Evolutionary conservation across 371 early-diverging fungal genomes (phyloP), one percentile per base, ranked within the genome.

Genomic region (Dipsacomyces acuminosporus): DNA sequence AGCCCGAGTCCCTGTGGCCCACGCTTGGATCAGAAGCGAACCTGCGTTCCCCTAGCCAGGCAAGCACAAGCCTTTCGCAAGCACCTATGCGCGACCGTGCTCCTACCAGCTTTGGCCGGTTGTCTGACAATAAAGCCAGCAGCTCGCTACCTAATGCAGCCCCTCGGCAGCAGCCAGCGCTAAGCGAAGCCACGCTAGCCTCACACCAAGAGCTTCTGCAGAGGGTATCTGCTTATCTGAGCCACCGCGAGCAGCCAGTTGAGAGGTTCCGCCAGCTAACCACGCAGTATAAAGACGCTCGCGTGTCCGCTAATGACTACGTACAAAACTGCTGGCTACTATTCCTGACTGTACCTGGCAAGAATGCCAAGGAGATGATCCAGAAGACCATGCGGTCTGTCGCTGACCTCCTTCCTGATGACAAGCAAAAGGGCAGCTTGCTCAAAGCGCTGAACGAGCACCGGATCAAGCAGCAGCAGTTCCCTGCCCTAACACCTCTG

Each of bases 181-280:
- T 38, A 15, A 41, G 30, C 18, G 25, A 56, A 2, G 62, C 61
- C 21, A 56, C 51, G 2, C 34, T 61, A 18, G 53, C 56, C 1
- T 36, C 46, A 8, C 64, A 69, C 47, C 63, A 69, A 23, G 64
- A 64, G 26, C 55, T 69, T 7, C 43, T 69, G 23, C 63, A 69
- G 36, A 58, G 57, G 13, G 69, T 69, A 3, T 69, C 69, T 18
- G 56, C 69, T 7, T 69, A 64, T 19, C 40, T 69, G 48, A 69
- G 69, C 20, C 69, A 69, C 26, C 69, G 69, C n/a, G 69, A 69
- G 20, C 69, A 62, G 24, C 69, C 69, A 8, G 69, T 69, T 30
- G 50, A 54, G 18, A 58, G 69, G 3, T 69, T 69, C 55, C 63
- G 64, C 23, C 42, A 63, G 33, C 59, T 69, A 20, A 69, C 69